These are phyloP conservation scores for Huiozyma sinensis DNA, from an alignment of 805 yeast species.

Conservation along the genomic window DNA sequence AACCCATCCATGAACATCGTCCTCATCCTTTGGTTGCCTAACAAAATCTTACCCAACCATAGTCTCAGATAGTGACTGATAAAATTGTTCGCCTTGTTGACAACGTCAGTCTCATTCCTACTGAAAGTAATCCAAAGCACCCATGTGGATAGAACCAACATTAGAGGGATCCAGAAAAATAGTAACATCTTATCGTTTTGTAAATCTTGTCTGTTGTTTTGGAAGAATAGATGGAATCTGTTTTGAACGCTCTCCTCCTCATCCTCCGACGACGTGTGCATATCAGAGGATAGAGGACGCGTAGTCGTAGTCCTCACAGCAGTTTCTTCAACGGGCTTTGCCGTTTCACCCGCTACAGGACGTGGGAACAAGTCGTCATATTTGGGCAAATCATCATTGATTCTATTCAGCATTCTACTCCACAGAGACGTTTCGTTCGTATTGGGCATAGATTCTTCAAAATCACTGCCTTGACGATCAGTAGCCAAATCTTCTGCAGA, in stretches of 20 bases:
- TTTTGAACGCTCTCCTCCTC: constrained; percentile 28
- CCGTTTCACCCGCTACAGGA: background rate
- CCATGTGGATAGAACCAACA: constrained; percentile 43
- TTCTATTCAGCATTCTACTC: constrained; percentile 30
- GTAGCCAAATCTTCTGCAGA: too few relatives aligned
- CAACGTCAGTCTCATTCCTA: constrained; percentile 22
- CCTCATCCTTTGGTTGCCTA: constrained; percentile 43
- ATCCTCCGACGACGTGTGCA: constrained; percentile 24
- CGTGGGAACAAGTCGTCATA: constrained; percentile 68
- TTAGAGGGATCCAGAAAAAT: constrained; percentile 85
- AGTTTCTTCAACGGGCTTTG: background rate
- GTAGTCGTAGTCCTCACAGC: background rate
- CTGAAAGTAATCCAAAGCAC: constrained; percentile 32
- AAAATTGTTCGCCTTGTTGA: constrained; percentile 21
- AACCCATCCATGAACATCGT: constrained; percentile 31
- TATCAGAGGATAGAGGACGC: constrained; percentile 7
- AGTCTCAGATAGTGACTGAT: constrained; percentile 33
- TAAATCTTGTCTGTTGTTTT: constrained; percentile 36
- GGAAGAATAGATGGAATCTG: constrained; percentile 30
- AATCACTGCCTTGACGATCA: background rate
- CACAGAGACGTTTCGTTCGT: constrained; percentile 22
- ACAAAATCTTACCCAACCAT: constrained; percentile 37
- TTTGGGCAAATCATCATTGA: constrained; percentile 47
- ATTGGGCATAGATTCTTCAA: constrained; percentile 5
- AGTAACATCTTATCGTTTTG: constrained; percentile 72